Conservation (phyloP, 805 yeast genomes). For the Zygosaccharomyces bisporus region DNA sequence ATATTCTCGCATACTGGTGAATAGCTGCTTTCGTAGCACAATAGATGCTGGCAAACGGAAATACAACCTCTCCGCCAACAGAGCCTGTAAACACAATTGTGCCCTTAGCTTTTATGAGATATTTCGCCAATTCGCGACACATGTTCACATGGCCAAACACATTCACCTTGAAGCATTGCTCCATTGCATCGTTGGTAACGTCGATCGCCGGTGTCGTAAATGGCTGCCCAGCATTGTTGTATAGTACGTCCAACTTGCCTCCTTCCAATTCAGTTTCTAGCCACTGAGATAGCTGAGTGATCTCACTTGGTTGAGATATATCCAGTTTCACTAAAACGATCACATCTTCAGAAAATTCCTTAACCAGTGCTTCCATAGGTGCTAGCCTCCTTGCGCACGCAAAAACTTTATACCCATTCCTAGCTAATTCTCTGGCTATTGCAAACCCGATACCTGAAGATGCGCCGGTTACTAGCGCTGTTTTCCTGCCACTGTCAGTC, state of each 20-base stretch:
- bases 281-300: slow-evolving; percentile 41
- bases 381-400: slow-evolving; percentile 71
- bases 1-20: slow-evolving; percentile 60
- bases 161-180: slow-evolving; percentile 58
- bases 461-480: slow-evolving; percentile 57
- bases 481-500: slow-evolving; percentile 24
- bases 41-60: slow-evolving; percentile 69
- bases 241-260: slow-evolving; percentile 54
- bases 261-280: slow-evolving; percentile 42
- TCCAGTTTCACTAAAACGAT: slow-evolving; percentile 37
- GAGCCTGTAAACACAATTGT: slow-evolving; percentile 74
- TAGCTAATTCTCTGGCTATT: slow-evolving; percentile 45
- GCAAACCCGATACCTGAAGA: slow-evolving; percentile 57
- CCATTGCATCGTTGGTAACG: slow-evolving; percentile 51
- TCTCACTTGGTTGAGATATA: slow-evolving; percentile 50
- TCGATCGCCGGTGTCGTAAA: slow-evolving; percentile 71
- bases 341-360: slow-evolving; percentile 16
- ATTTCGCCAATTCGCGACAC: slow-evolving; percentile 52
- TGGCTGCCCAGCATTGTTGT: slow-evolving; percentile 77
- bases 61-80: slow-evolving; percentile 57
- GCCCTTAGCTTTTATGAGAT: slow-evolving; percentile 62
- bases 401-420: slow-evolving; percentile 55
- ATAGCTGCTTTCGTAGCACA: slow-evolving; percentile 72
- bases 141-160: slow-evolving; percentile 66
- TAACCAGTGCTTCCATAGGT: slow-evolving; percentile 49